These are phyloP conservation scores for Paragyromitra xinjiangensis DNA, from an alignment of 495 filamentous ascomycete genomes.

Conservation along the genomic window DNA sequence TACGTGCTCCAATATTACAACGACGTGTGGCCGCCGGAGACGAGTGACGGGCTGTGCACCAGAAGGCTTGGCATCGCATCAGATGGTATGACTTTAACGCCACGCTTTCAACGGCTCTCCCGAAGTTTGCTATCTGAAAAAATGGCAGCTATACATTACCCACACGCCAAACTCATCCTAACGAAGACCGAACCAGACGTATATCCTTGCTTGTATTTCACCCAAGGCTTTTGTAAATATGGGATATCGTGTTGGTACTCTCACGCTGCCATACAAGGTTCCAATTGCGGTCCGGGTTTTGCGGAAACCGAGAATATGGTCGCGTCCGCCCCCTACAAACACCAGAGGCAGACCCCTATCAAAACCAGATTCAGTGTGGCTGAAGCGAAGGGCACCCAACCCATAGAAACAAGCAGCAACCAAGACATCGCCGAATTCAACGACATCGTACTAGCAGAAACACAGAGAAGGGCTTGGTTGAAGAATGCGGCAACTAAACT, in stretches of 20 bases:
- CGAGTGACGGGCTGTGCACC: not conserved
- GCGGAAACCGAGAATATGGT: not conserved
- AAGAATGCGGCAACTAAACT: not conserved
- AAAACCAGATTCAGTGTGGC: not conserved
- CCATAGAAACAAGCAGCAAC: not conserved
- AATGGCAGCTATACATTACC: not conserved
- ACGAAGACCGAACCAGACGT: not conserved
- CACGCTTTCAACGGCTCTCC: not conserved
- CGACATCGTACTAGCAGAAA: not conserved
- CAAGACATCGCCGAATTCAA: conserved; percentile 7
- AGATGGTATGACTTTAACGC: not conserved
- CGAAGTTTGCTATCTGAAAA: not conserved
- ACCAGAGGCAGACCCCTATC: not conserved
- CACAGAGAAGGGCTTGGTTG: not conserved
- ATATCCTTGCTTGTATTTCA: not conserved
- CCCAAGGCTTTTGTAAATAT: not conserved
- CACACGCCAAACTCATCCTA: not conserved
- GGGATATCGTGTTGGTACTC: conserved; percentile 1
- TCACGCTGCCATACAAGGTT: not conserved
- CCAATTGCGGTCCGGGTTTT: not conserved
- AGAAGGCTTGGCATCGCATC: not conserved
- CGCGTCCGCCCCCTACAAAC: not conserved
- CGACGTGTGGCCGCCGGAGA: not conserved
- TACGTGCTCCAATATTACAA: not conserved
- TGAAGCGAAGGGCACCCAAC: not conserved